Percentiles rank a stretch among this genome's conserved stretches.
These are phyloP conservation scores for Crithidia bombi DNA, from an alignment of 208 protist species.

Conservation along the genomic window DNA sequence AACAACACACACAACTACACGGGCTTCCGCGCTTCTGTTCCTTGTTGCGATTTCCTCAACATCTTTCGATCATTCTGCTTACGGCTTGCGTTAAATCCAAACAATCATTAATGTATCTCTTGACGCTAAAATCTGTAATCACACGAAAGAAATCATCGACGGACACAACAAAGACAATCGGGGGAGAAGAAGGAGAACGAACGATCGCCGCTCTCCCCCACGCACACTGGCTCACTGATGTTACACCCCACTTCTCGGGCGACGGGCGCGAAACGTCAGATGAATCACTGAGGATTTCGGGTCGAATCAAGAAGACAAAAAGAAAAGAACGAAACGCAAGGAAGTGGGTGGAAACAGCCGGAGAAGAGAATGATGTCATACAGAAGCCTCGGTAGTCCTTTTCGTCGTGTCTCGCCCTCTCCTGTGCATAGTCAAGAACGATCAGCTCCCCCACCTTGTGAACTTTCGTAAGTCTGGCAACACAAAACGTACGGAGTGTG, in stretches of 20 bases:
- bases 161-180: too few relatives aligned
- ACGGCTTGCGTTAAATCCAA: constrained; percentile 54
- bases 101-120: constrained; percentile 20
- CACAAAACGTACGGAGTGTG: too few relatives aligned
- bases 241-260: too few relatives aligned
- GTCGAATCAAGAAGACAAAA: too few relatives aligned
- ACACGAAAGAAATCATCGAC: not conserved
- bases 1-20: not conserved
- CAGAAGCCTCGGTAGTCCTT: not conserved
- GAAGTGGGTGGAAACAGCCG: too few relatives aligned
- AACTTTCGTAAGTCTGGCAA: too few relatives aligned
- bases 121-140: constrained; percentile 16
- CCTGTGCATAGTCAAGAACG: not conserved
- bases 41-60: not conserved
- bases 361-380: too few relatives aligned
- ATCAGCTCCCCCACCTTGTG: too few relatives aligned
- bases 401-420: not conserved
- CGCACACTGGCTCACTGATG: too few relatives aligned
- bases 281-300: too few relatives aligned
- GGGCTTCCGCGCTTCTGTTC: not conserved
- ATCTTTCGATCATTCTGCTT: constrained; percentile 46
- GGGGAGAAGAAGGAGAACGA: not conserved
- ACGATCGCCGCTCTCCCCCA: too few relatives aligned
- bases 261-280: too few relatives aligned
- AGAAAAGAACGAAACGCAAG: not conserved